These are phyloP conservation scores for Saksenaea vasiformis DNA, from an alignment of 371 early-diverging fungal genomes.

Conservation along the genomic window DNA sequence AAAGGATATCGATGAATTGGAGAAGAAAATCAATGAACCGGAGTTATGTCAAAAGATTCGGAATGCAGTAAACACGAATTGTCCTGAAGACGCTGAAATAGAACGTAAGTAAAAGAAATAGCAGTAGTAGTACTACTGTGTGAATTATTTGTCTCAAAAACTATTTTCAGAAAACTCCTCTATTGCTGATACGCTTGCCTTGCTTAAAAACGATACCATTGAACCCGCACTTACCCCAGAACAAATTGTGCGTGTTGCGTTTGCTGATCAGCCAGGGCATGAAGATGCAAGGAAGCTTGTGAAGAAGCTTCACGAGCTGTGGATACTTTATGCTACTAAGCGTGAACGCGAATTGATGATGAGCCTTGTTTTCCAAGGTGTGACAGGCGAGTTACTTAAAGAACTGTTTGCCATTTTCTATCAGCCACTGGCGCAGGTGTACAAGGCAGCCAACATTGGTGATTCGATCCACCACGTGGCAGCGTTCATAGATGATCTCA, in stretches of 20 bases:
- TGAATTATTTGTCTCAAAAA: not conserved
- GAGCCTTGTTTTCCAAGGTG: conserved; percentile 61
- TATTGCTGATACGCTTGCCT: conserved; percentile 29
- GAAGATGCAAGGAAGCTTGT: conserved; percentile 33
- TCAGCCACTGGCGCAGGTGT: conserved; percentile 65
- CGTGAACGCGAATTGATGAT: conserved; percentile 61
- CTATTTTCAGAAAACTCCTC: not conserved
- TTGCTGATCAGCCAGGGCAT: conserved; percentile 7
- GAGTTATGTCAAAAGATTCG: conserved; percentile 56
- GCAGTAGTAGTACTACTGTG: no score
- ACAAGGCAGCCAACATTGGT: conserved; percentile 67
- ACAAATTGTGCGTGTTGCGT: conserved; percentile 43
- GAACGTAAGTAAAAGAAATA: conserved; percentile 12
- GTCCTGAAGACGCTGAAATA: conserved; percentile 19
- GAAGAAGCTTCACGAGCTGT: conserved; percentile 45
- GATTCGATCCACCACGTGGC: conserved; percentile 61
- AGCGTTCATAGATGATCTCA: conserved; percentile 60
- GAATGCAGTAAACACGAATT: conserved; percentile 53
- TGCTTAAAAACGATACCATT: conserved; percentile 46
- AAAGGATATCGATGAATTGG: conserved; percentile 53
- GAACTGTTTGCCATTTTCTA: conserved; percentile 69
- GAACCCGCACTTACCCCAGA: conserved; percentile 43
- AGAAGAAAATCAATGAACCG: conserved; percentile 48
- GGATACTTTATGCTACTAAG: conserved; percentile 52
- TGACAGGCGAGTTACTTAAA: conserved; percentile 64